These are phyloP conservation scores for Purpureocillium lavendulum DNA, from an alignment of 2,329 filamentous ascomycete species.

Conservation along the genomic window DNA sequence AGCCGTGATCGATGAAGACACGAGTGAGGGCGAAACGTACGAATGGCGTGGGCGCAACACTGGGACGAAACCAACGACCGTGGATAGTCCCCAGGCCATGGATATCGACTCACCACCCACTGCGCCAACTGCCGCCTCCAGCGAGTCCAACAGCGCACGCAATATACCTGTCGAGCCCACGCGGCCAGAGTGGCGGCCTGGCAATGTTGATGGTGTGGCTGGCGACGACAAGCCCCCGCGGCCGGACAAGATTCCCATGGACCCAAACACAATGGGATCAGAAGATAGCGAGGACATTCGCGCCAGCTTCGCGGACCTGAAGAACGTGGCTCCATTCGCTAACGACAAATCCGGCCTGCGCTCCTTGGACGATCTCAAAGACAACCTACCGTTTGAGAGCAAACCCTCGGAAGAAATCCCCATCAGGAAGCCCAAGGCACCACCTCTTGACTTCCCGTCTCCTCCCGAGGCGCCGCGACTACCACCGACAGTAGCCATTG, in stretches of 20 bases:
- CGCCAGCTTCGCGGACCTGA: slow-evolving; percentile 45
- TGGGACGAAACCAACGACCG: slow-evolving; percentile 16
- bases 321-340: slow-evolving; percentile 46
- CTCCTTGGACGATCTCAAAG: slow-evolving; percentile 47
- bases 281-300: slow-evolving; percentile 48
- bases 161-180: slow-evolving; percentile 52
- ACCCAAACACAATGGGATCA: slow-evolving; percentile 35
- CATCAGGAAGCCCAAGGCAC: slow-evolving; percentile 22
- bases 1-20: slow-evolving; percentile 38
- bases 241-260: slow-evolving; percentile 13
- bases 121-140: slow-evolving; percentile 15
- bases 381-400: slow-evolving; percentile 49
- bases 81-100: slow-evolving; percentile 51
- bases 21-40: slow-evolving; percentile 31
- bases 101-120: slow-evolving; percentile 50
- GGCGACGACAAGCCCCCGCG: slow-evolving; percentile 10
- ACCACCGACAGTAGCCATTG: slow-evolving; percentile 32
- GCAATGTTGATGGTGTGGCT: slow-evolving; percentile 27
- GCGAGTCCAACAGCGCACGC: slow-evolving; percentile 25
- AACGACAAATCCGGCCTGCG: slow-evolving; percentile 38
- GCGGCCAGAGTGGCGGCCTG: slow-evolving; percentile 50
- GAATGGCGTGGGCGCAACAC: slow-evolving; percentile 25
- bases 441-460: slow-evolving; percentile 35
- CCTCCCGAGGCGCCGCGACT: slow-evolving; percentile 41
- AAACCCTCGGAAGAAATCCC: slow-evolving; percentile 34